phyloP scores from a whole-genome alignment of 1,139 yeast species.

The Nakaseomyces bracarensis region DNA sequence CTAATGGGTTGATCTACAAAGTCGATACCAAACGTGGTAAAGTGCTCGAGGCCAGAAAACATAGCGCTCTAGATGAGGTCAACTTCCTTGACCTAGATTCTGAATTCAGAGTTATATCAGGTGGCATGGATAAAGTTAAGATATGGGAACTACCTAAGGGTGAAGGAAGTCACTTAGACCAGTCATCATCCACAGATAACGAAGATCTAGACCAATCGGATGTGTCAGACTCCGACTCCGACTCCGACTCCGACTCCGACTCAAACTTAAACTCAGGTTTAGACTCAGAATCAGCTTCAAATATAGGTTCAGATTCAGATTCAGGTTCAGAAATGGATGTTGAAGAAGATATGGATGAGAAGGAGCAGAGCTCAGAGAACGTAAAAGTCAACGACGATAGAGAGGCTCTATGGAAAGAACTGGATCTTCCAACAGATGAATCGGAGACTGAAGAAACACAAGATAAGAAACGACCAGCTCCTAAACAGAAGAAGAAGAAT shows the following conservation, averaged over 20 bases:
- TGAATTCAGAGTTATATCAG: constrained; percentile 69
- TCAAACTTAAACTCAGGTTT: not conserved
- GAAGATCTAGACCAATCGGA: constrained; percentile 18
- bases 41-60: constrained; percentile 58
- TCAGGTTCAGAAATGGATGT: constrained; percentile 12
- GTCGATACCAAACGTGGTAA: constrained; percentile 59
- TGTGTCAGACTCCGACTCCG: constrained; percentile 14
- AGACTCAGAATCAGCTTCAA: not conserved
- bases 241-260: not conserved
- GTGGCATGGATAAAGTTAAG: constrained; percentile 73
- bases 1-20: constrained; percentile 70
- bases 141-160: constrained; percentile 48
- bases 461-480: constrained; percentile 28
- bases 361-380: too few species aligned
- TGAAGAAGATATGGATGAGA: constrained; percentile 17
- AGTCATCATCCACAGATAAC: too few species aligned
- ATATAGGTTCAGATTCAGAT: not conserved
- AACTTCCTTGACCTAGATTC: constrained; percentile 67
- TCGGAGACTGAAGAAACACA: constrained; percentile 13
- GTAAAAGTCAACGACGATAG: too few species aligned
- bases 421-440: constrained; percentile 20
- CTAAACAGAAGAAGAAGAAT: constrained; percentile 18
- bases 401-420: constrained; percentile 19
- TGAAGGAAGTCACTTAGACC: constrained; percentile 17
- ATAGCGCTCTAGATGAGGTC: constrained; percentile 57